Percentiles rank a stretch among this genome's conserved stretches.
Conservation (phyloP, 495 filamentous ascomycete species). For the Darksidea phi region DNA sequence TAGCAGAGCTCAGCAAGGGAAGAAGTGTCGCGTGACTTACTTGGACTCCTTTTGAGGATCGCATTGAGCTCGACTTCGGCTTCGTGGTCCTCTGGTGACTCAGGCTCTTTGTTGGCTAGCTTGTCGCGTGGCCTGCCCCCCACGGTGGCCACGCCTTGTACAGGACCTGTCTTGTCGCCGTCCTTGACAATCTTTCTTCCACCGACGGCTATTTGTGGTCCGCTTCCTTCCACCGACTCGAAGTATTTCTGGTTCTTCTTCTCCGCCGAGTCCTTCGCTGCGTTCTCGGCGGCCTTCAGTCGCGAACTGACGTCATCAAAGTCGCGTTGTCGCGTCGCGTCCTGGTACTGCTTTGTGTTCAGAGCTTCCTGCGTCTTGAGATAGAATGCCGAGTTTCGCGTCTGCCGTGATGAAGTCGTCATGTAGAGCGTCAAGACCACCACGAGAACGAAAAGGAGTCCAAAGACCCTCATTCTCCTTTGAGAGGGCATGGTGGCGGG, state of each 20-base stretch:
- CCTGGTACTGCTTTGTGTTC: conserved; percentile 42
- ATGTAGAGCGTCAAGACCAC: conserved; percentile 65
- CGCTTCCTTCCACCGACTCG: conserved; percentile 19
- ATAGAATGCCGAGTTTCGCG: conserved; percentile 54
- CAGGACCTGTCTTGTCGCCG: conserved; percentile 46
- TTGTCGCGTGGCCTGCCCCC: conserved; percentile 34
- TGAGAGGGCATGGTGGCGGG: conserved; percentile 63
- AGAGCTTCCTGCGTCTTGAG: conserved; percentile 54
- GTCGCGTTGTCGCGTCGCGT: conserved; percentile 31
- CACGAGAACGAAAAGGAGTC: conserved; percentile 55
- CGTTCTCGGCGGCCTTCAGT: conserved; percentile 42
- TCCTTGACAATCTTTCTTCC: conserved; percentile 56
- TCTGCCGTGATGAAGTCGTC: conserved; percentile 47
- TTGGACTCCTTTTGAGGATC: conserved; percentile 78
- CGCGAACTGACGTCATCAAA: conserved; percentile 41
- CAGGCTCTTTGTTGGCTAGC: conserved; percentile 44
- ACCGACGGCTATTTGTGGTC: conserved; percentile 56
- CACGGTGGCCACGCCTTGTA: conserved; percentile 39
- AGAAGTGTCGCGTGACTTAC: conserved; percentile 51
- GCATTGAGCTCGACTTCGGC: conserved; percentile 64
- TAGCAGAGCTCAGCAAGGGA: conserved; percentile 8
- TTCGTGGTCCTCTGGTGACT: conserved; percentile 57
- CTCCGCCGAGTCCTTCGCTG: conserved; percentile 48
- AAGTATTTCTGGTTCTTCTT: conserved; percentile 53
- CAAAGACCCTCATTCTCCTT: conserved; percentile 61